Conservation (phyloP, 768 basidiomycete genomes). For the Tremella yokohamensis region DNA sequence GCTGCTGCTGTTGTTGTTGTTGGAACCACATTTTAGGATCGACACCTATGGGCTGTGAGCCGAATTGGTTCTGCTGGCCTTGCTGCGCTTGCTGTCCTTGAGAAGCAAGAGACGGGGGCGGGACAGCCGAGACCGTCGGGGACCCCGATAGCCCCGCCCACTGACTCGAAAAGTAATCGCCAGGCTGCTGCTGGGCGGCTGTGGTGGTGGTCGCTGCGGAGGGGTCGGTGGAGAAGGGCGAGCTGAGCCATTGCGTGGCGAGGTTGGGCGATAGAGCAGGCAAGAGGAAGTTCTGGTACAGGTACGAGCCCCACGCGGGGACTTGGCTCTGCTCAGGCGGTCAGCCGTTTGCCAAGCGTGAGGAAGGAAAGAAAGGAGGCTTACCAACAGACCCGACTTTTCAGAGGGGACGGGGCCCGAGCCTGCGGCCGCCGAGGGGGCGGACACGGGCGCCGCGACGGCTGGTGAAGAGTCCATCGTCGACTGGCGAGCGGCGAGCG, state of each 20-base stretch:
- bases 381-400: too few relatives aligned
- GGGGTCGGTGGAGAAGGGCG: slow-evolving; percentile 12
- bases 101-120: not conserved
- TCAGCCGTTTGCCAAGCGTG: too few relatives aligned
- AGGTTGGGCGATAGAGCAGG: slow-evolving; percentile 36
- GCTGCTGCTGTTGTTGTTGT: slow-evolving; percentile 11
- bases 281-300: slow-evolving; percentile 41
- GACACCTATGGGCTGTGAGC: slow-evolving; percentile 2
- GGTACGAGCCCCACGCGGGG: slow-evolving; percentile 41
- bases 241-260: slow-evolving; percentile 18
- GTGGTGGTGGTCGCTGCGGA: not conserved
- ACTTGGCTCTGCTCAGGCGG: too few relatives aligned
- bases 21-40: not conserved
- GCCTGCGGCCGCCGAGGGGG: too few relatives aligned
- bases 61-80: not conserved
- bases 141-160: not conserved
- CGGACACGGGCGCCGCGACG: too few relatives aligned
- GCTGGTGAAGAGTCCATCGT: too few relatives aligned
- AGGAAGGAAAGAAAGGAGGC: too few relatives aligned
- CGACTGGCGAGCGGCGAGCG: too few relatives aligned
- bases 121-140: not conserved
- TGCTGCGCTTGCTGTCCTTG: too few relatives aligned
- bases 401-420: too few relatives aligned
- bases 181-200: not conserved
- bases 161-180: not conserved